These are phyloP conservation scores for Prunus persica DNA, from an alignment of 306 rosid genomes.

Conservation along the genomic window DNA sequence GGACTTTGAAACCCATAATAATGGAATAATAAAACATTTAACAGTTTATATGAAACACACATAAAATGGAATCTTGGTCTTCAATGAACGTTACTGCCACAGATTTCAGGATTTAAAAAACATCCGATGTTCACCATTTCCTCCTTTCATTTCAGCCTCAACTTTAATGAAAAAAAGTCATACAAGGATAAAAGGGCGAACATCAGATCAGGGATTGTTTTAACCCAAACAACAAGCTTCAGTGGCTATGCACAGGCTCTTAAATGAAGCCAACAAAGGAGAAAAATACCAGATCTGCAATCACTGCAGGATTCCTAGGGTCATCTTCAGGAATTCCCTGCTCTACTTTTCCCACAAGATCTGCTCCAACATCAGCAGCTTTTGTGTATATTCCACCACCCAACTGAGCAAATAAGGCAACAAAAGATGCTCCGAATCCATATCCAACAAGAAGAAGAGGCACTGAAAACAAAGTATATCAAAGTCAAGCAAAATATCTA, in stretches of 20 bases:
- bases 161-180: background rate
- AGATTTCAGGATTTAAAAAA: background rate
- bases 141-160: background rate
- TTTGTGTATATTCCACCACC: conserved; percentile 98
- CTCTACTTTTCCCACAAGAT: conserved; percentile 98
- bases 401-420: conserved; percentile 94
- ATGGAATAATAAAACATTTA: background rate
- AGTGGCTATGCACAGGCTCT: background rate
- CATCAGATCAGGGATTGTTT: background rate
- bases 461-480: conserved; percentile 52
- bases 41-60: background rate
- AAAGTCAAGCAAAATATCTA: conserved; percentile 20
- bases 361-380: conserved; percentile 99
- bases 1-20: background rate
- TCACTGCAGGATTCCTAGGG: conserved; percentile 98
- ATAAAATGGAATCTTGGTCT: background rate
- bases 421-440: conserved; percentile 98
- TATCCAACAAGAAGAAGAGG: conserved; percentile 99
- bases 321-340: conserved; percentile 99
- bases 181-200: background rate
- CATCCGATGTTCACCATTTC: background rate
- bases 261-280: conserved; percentile 18
- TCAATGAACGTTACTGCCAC: background rate
- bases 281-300: conserved; percentile 89
- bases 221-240: background rate